phyloP scores from a whole-genome alignment of 140 eudicot species.

The Bidens hawaiensis region DNA sequence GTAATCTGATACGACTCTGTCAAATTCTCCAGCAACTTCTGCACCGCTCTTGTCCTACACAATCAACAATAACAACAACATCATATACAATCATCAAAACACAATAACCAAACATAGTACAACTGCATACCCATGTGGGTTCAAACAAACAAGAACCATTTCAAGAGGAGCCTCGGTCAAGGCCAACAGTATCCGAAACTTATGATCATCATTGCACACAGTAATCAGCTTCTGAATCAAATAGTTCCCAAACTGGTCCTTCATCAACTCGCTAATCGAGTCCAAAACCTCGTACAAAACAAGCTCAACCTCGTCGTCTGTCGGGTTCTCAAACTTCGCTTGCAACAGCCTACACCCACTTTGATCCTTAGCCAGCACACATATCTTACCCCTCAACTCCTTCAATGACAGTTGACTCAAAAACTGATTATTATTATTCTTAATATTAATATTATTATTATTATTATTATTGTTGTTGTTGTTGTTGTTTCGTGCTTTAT shows the following conservation, averaged over 20 bases:
- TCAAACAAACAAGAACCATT: slow-evolving; percentile 41
- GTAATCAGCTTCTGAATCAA: slow-evolving; percentile 50
- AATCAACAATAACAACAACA: slow-evolving; percentile 4
- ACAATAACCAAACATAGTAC: neutral
- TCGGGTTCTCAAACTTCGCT: slow-evolving; percentile 38
- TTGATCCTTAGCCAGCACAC: slow-evolving; percentile 46
- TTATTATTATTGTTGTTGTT: too few relatives aligned
- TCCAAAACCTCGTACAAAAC: slow-evolving; percentile 47
- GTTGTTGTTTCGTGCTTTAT: too few relatives aligned
- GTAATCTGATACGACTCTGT: slow-evolving; percentile 41
- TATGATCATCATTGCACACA: slow-evolving; percentile 63
- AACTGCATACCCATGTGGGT: slow-evolving; percentile 58
- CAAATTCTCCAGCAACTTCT: slow-evolving; percentile 50
- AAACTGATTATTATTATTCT: neutral
- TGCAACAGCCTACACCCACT: slow-evolving; percentile 38
- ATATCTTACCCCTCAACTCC: slow-evolving; percentile 42
- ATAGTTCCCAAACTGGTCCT: slow-evolving; percentile 48
- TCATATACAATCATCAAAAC: neutral
- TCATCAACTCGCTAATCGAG: slow-evolving; percentile 44
- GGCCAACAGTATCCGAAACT: slow-evolving; percentile 42
- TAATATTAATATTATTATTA: too few relatives aligned
- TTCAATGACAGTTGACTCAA: slow-evolving; percentile 15
- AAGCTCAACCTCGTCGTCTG: slow-evolving; percentile 37
- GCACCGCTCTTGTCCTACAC: slow-evolving; percentile 50
- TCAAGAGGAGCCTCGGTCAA: slow-evolving; percentile 31